Evolutionary conservation across 768 basidiomycete genomes (phyloP).

Genomic region (Mycena crocata): DNA sequence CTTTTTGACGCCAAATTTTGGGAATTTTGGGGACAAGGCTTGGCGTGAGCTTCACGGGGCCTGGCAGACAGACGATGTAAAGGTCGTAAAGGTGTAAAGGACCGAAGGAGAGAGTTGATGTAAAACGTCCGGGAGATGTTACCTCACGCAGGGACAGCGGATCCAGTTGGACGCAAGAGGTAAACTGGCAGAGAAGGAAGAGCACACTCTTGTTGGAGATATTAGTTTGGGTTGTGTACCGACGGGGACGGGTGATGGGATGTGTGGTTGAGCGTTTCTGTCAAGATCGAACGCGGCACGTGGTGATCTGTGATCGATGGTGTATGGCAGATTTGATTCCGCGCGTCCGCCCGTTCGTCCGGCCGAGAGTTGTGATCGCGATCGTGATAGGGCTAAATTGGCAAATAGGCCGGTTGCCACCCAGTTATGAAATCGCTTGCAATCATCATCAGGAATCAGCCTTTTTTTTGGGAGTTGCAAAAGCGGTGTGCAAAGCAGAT

Average conservation of each 20-base stretch:
- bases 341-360: not conserved
- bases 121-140: too few relatives aligned
- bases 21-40: too few relatives aligned
- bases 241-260: slow-evolving; percentile 15
- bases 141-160: too few relatives aligned
- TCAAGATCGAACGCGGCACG: not conserved
- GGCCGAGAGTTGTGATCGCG: too few relatives aligned
- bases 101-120: too few relatives aligned
- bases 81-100: too few relatives aligned
- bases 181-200: not conserved
- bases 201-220: too few relatives aligned
- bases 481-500: not conserved
- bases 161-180: not conserved
- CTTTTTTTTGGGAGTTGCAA: too few relatives aligned
- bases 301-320: not conserved
- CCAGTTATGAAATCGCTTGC: too few relatives aligned
- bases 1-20: too few relatives aligned
- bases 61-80: too few relatives aligned
- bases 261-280: slow-evolving; percentile 23
- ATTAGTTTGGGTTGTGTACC: not conserved
- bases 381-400: not conserved
- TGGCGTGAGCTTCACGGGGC: too few relatives aligned
- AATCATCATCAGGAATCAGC: not conserved
- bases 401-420: slow-evolving; percentile 8
- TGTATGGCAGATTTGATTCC: slow-evolving; percentile 7